phyloP scores from a whole-genome alignment of 257 asterid species.

The Osmanthus fragrans region DNA sequence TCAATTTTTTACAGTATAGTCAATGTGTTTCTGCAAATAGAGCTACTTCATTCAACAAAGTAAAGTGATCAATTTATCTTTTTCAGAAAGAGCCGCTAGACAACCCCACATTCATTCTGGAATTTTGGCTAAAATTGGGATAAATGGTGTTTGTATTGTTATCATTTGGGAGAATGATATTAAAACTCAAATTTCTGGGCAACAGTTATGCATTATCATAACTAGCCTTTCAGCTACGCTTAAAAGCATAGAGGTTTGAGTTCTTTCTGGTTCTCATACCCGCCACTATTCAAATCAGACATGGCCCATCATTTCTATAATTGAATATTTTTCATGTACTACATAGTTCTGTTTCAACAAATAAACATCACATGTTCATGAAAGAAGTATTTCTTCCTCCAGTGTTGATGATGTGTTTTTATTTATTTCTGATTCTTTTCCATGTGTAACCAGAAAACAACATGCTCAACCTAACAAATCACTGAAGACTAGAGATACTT shows the following conservation, averaged over 20 bases:
- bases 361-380: not conserved
- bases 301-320: not conserved
- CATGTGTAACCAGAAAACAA: not conserved
- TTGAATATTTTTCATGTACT: not conserved
- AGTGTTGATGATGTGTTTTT: not conserved
- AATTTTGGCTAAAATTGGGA: not conserved
- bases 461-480: not conserved
- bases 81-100: not conserved
- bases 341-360: not conserved
- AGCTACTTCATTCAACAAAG: constrained; percentile 7
- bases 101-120: not conserved
- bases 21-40: not conserved
- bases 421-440: not conserved
- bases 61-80: not conserved
- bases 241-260: not conserved
- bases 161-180: not conserved
- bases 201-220: not conserved
- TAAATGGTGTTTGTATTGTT: constrained; percentile 13
- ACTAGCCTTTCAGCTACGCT: not conserved
- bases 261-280: not conserved
- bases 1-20: not conserved
- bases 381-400: not conserved
- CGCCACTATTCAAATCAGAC: not conserved
- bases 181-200: not conserved
- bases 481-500: constrained; percentile 29